Percentiles rank a stretch among this genome's conserved stretches.
Evolutionary conservation across 73 alveolate genomes (phyloP).

Genomic region (Tetrahymena thermophila): DNA sequence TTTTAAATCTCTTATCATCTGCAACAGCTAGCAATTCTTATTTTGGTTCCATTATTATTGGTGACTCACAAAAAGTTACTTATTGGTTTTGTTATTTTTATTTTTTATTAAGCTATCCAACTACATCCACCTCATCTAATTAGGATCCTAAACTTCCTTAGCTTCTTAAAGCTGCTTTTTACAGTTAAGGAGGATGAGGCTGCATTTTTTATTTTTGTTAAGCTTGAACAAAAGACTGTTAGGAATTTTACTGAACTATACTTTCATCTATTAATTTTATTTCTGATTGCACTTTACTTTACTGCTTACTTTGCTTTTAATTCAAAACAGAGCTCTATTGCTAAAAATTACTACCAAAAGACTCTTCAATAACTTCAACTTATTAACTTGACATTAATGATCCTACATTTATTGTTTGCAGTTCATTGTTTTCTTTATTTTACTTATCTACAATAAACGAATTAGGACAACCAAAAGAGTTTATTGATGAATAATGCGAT

Average conservation of each 20-base stretch:
- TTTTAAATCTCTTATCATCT: not conserved
- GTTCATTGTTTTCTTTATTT: not conserved
- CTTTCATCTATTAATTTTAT: not conserved
- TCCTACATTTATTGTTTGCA: not conserved
- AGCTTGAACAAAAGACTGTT: not conserved
- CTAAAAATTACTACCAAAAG: not conserved
- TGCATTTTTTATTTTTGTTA: not conserved
- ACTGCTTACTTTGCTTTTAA: not conserved
- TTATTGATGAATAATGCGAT: not conserved
- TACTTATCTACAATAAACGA: not conserved
- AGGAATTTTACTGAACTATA: not conserved
- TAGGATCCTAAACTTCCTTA: not conserved
- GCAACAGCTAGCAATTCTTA: not conserved
- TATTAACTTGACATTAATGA: not conserved
- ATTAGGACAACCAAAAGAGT: not conserved
- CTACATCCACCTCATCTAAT: not conserved
- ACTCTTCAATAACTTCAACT: not conserved
- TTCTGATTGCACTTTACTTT: not conserved
- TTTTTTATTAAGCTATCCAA: not conserved
- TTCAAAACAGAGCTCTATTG: not conserved
- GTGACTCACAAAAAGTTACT: not conserved
- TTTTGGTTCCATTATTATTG: not conserved
- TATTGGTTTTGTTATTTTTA: not conserved
- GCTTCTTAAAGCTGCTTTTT: not conserved
- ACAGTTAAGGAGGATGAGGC: not conserved